Percentiles rank a stretch among this genome's conserved stretches.
These are phyloP conservation scores for Mycena amicta DNA, from an alignment of 768 basidiomycete species.

Conservation along the genomic window DNA sequence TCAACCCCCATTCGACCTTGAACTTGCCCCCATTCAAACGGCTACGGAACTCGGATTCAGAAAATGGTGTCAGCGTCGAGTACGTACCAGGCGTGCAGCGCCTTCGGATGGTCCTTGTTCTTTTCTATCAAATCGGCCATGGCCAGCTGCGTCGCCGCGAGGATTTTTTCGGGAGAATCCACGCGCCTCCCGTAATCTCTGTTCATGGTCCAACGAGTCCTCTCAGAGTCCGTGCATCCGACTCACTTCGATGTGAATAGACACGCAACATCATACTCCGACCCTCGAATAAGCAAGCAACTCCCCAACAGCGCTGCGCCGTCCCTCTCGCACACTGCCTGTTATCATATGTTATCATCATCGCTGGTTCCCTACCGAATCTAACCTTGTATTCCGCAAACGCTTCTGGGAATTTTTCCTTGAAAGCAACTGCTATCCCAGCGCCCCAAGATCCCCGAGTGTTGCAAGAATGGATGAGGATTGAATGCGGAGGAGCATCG, in stretches of 20 bases:
- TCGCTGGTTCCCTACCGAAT: background rate
- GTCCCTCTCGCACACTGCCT: conserved; percentile 31
- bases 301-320: conserved; percentile 36
- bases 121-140: conserved; percentile 37
- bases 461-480: conserved; percentile 47
- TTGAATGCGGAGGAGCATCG: conserved; percentile 35
- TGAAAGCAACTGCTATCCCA: conserved; percentile 41
- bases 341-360: background rate
- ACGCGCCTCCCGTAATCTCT: conserved; percentile 39
- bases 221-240: background rate
- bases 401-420: conserved; percentile 35
- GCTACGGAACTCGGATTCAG: conserved; percentile 22
- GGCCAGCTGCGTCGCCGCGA: conserved; percentile 36
- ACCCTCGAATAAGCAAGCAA: conserved; percentile 40
- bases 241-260: conserved; percentile 40
- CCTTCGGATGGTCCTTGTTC: conserved; percentile 31
- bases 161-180: conserved; percentile 39
- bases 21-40: conserved; percentile 49
- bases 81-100: conserved; percentile 43
- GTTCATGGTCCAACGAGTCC: background rate
- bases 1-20: conserved; percentile 44
- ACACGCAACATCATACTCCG: conserved; percentile 40
- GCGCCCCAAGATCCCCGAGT: conserved; percentile 43
- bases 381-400: conserved; percentile 35
- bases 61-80: background rate